phyloP scores from a whole-genome alignment of 2,329 filamentous ascomycete genomes.

The Fusarium sp. region DNA sequence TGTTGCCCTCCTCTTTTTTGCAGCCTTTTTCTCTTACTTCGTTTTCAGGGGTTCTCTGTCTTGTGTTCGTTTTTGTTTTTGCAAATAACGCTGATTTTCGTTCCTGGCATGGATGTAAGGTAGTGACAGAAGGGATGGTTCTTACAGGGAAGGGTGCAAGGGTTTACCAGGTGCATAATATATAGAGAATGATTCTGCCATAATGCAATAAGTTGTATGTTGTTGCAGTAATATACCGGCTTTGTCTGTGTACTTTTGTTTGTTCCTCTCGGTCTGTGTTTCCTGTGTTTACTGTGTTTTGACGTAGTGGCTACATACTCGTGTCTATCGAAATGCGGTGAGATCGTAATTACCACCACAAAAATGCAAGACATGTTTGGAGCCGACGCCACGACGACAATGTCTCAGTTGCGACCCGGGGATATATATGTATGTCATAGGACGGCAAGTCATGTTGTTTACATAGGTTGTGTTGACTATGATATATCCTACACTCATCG shows the following conservation, averaged over 20 bases:
- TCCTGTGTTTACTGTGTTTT: not conserved
- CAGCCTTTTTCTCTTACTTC: slow-evolving; percentile 38
- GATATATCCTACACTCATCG: not conserved
- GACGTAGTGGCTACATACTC: not conserved
- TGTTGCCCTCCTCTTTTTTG: slow-evolving; percentile 39
- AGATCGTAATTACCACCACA: not conserved
- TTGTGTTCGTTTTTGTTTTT: slow-evolving; percentile 28
- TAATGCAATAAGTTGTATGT: slow-evolving; percentile 21
- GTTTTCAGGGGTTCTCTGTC: slow-evolving; percentile 33
- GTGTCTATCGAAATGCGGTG: slow-evolving; percentile 5
- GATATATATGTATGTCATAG: not conserved
- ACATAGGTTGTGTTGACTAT: not conserved
- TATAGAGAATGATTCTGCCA: slow-evolving; percentile 44
- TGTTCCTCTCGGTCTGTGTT: not conserved
- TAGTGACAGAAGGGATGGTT: slow-evolving; percentile 38
- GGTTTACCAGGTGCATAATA: slow-evolving; percentile 44
- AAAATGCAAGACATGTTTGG: slow-evolving; percentile 9
- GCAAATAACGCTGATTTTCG: slow-evolving; percentile 31
- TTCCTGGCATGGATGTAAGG: slow-evolving; percentile 41
- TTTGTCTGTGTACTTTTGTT: not conserved
- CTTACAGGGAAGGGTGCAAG: slow-evolving; percentile 38
- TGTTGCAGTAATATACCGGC: slow-evolving; percentile 3
- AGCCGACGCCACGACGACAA: slow-evolving; percentile 10
- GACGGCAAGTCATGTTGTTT: not conserved
- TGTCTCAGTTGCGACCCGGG: not conserved